Conservation (phyloP, 2,329 filamentous ascomycete species). For the Botrytis byssoidea region DNA sequence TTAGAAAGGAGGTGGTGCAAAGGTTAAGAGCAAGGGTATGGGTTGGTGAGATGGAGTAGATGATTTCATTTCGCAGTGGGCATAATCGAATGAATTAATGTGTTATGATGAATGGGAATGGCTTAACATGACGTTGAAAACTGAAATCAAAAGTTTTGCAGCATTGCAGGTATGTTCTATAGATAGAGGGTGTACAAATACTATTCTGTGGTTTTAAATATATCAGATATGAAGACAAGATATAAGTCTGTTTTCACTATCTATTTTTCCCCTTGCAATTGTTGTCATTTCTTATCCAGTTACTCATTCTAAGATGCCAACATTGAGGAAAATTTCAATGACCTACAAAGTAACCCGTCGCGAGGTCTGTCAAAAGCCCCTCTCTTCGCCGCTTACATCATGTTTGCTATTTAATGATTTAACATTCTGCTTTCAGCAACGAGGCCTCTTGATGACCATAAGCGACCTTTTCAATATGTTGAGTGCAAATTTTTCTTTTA, state of each 20-base stretch:
- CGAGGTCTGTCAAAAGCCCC: no score
- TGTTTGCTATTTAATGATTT: neutral
- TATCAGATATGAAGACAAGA: no score
- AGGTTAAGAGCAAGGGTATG: slow-evolving; percentile 52
- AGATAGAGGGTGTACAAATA: neutral
- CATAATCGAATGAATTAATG: slow-evolving; percentile 7
- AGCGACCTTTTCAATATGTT: neutral
- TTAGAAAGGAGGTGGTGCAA: slow-evolving; percentile 56
- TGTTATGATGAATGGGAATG: slow-evolving; percentile 14
- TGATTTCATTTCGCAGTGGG: neutral
- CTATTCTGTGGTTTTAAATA: neutral
- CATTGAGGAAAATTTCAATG: neutral
- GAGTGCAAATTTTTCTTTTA: neutral
- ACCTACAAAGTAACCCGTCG: neutral
- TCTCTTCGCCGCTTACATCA: neutral
- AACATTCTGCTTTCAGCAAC: neutral
- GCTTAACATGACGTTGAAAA: neutral
- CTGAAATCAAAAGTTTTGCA: neutral
- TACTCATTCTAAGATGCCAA: neutral
- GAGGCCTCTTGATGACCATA: neutral
- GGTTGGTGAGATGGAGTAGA: slow-evolving; percentile 37
- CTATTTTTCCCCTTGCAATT: neutral
- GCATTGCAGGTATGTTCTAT: neutral
- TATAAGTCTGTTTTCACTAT: neutral
- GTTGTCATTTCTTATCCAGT: neutral